Evolutionary conservation across 768 basidiomycete species (phyloP).

Genomic region (Amanita brunnescens): DNA sequence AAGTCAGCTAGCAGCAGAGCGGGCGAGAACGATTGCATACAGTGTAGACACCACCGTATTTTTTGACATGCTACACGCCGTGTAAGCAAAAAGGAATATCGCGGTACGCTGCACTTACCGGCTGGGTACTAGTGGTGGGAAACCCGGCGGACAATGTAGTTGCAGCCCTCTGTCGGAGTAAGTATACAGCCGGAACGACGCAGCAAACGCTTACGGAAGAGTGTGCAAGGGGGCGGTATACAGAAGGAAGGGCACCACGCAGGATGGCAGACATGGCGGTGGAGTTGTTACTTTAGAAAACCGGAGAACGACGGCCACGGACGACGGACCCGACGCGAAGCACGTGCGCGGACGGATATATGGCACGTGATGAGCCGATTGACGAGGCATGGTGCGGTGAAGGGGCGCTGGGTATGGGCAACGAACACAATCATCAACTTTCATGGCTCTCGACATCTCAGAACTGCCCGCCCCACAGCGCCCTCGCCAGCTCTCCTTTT

Average conservation of each 20-base stretch:
- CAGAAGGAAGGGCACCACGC: conserved; percentile 52
- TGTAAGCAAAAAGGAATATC: conserved; percentile 8
- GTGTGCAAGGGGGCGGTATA: conserved; percentile 41
- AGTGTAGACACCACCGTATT: conserved; percentile 90
- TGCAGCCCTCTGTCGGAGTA: conserved; percentile 44
- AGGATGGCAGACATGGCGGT: conserved; percentile 44
- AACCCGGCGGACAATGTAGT: conserved; percentile 75
- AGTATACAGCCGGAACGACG: background rate
- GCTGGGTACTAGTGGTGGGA: conserved; percentile 55
- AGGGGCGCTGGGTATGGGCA: no score
- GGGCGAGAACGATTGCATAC: conserved; percentile 31
- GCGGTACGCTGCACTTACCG: conserved; percentile 34
- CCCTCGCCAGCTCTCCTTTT: conserved; percentile 42
- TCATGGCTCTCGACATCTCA: conserved; percentile 26
- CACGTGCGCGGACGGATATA: background rate
- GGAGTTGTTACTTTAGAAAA: conserved; percentile 16
- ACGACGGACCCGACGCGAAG: background rate
- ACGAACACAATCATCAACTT: no score
- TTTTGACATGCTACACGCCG: conserved; percentile 60
- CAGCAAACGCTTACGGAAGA: conserved; percentile 39
- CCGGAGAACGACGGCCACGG: conserved; percentile 8
- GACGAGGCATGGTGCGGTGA: no score
- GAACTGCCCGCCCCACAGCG: conserved; percentile 29
- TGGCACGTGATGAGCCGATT: conserved; percentile 1
- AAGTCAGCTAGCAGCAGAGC: background rate